Percentiles rank a stretch among this genome's conserved stretches.
Evolutionary conservation across 2,329 filamentous ascomycete genomes (phyloP).

Genomic region (Colletotrichum limetticola): DNA sequence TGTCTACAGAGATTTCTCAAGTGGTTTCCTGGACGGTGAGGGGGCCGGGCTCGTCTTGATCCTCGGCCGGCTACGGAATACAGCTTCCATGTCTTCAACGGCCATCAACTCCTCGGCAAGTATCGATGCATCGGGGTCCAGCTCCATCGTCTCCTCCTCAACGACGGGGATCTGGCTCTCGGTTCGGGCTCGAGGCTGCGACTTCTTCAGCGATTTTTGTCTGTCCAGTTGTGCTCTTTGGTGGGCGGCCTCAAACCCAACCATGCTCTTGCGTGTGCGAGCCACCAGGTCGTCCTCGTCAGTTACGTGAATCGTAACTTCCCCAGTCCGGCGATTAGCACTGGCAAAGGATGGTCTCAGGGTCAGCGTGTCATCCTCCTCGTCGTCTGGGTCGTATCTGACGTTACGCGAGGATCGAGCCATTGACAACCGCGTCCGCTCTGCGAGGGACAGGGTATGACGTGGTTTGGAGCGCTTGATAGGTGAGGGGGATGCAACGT

Average conservation of each 20-base stretch:
- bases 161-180: conserved; percentile 60
- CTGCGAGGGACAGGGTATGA: conserved; percentile 73
- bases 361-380: conserved; percentile 42
- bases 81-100: conserved; percentile 80
- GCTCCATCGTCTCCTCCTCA: conserved; percentile 50
- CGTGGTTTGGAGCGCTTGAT: conserved; percentile 59
- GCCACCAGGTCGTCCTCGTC: conserved; percentile 63
- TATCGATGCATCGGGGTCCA: conserved; percentile 52
- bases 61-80: conserved; percentile 87
- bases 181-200: conserved; percentile 45
- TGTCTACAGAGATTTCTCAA: conserved; percentile 9
- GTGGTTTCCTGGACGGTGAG: conserved; percentile 52
- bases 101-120: conserved; percentile 76
- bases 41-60: conserved; percentile 79
- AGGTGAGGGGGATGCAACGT: conserved; percentile 67
- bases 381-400: conserved; percentile 40
- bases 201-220: conserved; percentile 60
- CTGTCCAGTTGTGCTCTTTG: conserved; percentile 71
- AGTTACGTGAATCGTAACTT: conserved; percentile 41
- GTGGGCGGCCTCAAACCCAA: conserved; percentile 67
- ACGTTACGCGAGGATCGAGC: conserved; percentile 62
- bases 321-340: conserved; percentile 12
- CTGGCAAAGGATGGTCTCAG: conserved; percentile 24
- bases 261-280: conserved; percentile 71
- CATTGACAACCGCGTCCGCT: conserved; percentile 87